Evolutionary conservation across 169 alveolate genomes (phyloP).

Genomic region (Plasmodium coatneyi): DNA sequence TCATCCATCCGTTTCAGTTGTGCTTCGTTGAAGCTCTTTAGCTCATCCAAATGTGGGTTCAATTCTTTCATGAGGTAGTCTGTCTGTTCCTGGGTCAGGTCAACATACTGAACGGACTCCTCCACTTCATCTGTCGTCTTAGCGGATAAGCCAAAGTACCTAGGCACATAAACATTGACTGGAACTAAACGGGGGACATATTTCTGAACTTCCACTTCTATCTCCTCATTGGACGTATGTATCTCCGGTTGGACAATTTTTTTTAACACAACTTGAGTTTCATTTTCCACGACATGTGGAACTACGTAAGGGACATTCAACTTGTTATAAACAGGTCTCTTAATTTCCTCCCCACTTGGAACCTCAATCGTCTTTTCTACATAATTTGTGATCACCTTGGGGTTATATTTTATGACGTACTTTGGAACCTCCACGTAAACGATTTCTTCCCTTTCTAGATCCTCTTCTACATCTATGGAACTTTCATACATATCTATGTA

Average conservation of each 20-base stretch:
- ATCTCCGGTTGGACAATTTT: slow-evolving; percentile 57
- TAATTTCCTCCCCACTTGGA: slow-evolving; percentile 46
- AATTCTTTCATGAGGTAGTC: slow-evolving; percentile 46
- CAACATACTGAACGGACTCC: background rate
- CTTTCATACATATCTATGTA: slow-evolving; percentile 57
- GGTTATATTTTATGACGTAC: slow-evolving; percentile 16
- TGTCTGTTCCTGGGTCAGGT: slow-evolving; percentile 25
- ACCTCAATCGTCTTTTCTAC: slow-evolving; percentile 2
- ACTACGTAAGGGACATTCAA: slow-evolving; percentile 31
- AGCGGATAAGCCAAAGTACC: slow-evolving; percentile 56
- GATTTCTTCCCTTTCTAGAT: slow-evolving; percentile 41
- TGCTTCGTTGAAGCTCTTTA: slow-evolving; percentile 37
- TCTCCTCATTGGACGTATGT: slow-evolving; percentile 39
- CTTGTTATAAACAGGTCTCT: slow-evolving; percentile 3
- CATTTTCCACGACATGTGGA: slow-evolving; percentile 53
- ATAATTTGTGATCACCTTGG: background rate
- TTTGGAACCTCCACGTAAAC: slow-evolving; percentile 62
- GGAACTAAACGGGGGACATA: slow-evolving; percentile 56
- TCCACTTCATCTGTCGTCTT: slow-evolving; percentile 13
- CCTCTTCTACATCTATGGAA: slow-evolving; percentile 1
- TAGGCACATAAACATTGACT: slow-evolving; percentile 66
- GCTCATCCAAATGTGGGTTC: slow-evolving; percentile 50
- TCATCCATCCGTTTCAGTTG: slow-evolving; percentile 30
- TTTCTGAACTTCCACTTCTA: slow-evolving; percentile 56
- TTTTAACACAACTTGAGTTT: slow-evolving; percentile 39